phyloP scores from a whole-genome alignment of 768 basidiomycete species.

The Agaricus blazei region DNA sequence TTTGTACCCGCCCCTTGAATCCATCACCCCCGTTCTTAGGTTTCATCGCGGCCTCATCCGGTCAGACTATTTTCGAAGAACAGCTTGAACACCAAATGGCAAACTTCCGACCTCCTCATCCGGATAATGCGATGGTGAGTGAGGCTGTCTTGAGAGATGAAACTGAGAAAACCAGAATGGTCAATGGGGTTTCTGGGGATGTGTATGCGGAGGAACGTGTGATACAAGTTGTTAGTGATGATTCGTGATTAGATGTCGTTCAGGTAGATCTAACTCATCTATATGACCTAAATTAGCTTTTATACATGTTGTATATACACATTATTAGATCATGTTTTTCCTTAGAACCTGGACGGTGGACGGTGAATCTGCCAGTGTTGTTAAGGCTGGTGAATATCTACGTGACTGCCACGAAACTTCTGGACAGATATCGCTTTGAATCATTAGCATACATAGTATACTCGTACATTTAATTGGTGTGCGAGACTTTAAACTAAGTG shows the following conservation, averaged over 20 bases:
- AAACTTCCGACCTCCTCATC: constrained; percentile 70
- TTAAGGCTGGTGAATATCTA: too few species aligned
- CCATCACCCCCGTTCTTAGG: constrained; percentile 98
- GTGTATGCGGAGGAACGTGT: constrained; percentile 4
- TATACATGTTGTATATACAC: too few species aligned
- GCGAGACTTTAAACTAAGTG: too few species aligned
- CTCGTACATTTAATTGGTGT: too few species aligned
- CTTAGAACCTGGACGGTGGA: too few species aligned
- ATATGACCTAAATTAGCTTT: too few species aligned
- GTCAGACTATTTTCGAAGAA: constrained; percentile 50
- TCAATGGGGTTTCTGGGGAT: not conserved
- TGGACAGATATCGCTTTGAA: too few species aligned
- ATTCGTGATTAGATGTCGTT: not conserved
- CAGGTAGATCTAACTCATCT: too few species aligned
- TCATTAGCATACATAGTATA: too few species aligned
- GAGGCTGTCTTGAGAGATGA: constrained; percentile 49
- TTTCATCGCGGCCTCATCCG: constrained; percentile 78
- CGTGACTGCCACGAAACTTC: too few species aligned
- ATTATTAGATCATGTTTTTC: too few species aligned
- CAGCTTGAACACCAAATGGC: constrained; percentile 65
- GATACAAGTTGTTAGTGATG: constrained; percentile 7
- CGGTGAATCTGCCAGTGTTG: too few species aligned
- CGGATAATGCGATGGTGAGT: constrained; percentile 65
- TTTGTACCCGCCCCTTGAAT: constrained; percentile 96
- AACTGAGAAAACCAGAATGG: constrained; percentile 13